phyloP scores from a whole-genome alignment of 75 land plant species.

The Selaginella tamariscina region DNA sequence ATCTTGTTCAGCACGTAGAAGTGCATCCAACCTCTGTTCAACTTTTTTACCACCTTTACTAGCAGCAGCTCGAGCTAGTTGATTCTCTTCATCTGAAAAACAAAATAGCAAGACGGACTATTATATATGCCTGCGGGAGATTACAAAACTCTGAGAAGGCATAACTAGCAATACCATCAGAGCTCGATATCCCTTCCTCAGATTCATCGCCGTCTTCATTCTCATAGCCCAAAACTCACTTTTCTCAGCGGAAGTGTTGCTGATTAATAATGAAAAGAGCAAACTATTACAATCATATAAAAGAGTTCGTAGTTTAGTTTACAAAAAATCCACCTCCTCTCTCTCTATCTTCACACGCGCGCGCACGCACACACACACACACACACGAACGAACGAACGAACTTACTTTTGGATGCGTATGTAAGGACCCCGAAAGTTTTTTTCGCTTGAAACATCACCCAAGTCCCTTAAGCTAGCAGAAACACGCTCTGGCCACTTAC shows the following conservation, averaged over 20 bases:
- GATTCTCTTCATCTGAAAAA: slow-evolving; percentile 37
- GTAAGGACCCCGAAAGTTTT: neutral
- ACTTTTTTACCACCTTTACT: slow-evolving; percentile 27
- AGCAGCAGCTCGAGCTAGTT: slow-evolving; percentile 20
- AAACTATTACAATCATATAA: neutral
- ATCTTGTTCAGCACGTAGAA: slow-evolving; percentile 61
- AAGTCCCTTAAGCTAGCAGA: slow-evolving; percentile 42
- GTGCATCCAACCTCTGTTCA: slow-evolving; percentile 40
- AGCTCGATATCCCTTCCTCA: slow-evolving; percentile 75
- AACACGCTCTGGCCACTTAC: slow-evolving; percentile 52
- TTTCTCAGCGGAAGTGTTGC: slow-evolving; percentile 9
- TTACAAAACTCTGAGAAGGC: neutral
- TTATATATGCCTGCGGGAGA: too few relatives aligned
- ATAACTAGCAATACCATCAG: slow-evolving; percentile 46
- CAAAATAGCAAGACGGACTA: slow-evolving; percentile 3
- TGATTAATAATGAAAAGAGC: neutral
- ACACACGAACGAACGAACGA: too few relatives aligned
- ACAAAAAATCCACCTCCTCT: too few relatives aligned
- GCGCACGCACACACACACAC: too few relatives aligned
- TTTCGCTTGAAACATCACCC: slow-evolving; percentile 6
- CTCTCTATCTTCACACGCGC: too few relatives aligned
- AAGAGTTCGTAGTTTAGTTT: neutral
- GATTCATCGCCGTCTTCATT: slow-evolving; percentile 43
- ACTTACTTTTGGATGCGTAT: slow-evolving; percentile 12
- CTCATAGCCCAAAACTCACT: slow-evolving; percentile 62